These are phyloP conservation scores for Cyclostephanos invisitatus DNA, from an alignment of 108 stramenopile genomes.

Conservation along the genomic window DNA sequence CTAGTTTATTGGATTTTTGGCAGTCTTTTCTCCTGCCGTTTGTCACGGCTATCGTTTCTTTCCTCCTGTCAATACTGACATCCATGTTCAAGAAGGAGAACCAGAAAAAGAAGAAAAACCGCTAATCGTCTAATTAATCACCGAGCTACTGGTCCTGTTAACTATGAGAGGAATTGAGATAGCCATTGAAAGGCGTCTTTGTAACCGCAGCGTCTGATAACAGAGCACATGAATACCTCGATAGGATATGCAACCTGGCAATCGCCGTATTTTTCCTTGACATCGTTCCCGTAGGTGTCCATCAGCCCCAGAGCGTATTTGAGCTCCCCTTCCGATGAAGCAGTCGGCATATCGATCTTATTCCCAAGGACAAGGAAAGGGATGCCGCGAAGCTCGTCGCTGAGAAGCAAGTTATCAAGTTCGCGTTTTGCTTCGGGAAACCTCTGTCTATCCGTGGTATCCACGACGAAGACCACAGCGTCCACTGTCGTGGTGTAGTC, in stretches of 20 bases:
- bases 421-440: conserved; percentile 91
- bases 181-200: conserved; percentile 87
- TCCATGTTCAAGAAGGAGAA: conserved; percentile 15
- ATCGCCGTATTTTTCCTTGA: conserved; percentile 30
- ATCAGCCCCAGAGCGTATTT: conserved; percentile 75
- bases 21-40: conserved; percentile 20
- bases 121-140: background rate
- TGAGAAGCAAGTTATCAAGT: conserved; percentile 66
- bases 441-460: conserved; percentile 71
- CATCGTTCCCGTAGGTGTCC: conserved; percentile 86
- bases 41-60: conserved; percentile 15
- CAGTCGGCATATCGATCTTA: conserved; percentile 80
- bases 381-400: conserved; percentile 76
- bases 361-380: conserved; percentile 89
- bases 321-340: conserved; percentile 80
- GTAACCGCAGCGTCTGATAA: conserved; percentile 84
- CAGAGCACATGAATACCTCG: conserved; percentile 89
- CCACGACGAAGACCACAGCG: conserved; percentile 85
- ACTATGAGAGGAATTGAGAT: conserved; percentile 67
- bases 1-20: conserved; percentile 30
- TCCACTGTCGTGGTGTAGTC: conserved; percentile 89
- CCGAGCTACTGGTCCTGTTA: background rate
- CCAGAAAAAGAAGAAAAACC: conserved; percentile 17
- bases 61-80: conserved; percentile 16
- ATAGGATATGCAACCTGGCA: conserved; percentile 54